Evolutionary conservation across 345 rosid genomes (phyloP), one percentile per base, ranked within the genome.

Genomic region (Boechera retrofracta): DNA sequence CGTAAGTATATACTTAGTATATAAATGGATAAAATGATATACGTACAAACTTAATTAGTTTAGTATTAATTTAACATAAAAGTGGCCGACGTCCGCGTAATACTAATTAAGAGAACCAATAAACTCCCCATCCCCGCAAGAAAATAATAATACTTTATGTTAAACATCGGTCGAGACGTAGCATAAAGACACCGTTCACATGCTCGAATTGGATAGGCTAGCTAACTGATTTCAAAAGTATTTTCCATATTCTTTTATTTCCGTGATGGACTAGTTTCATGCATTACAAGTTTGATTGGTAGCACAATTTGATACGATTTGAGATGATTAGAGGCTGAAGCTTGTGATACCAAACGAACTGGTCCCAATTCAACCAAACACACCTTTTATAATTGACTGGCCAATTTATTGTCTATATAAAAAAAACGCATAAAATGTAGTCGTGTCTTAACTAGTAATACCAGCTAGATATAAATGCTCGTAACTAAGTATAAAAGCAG

Each of bases 61-160:
- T 36, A 38, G 0, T 38, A 59, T 5, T 69, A 41, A 5, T 28
- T 11, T 31, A 70, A 57, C 29, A 8, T 32, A 1, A 47, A 47
- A 59, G 67, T 59, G 47, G 48, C 52, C 5, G 26, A 68, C 28
- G 45, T 59, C 68, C 74, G 56, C 69, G 67, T 67, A 51, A 38
- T 38, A 59, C 36, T 44, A 28, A 28, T 28, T 28, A 21, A 47
- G 41, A 66, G 48, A 36, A 48, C 41, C 65, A 13, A 41, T 53
- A 12, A 62, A 38, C 10, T 41, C 15, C 11, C 2, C n/a, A 29
- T 10, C 24, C 21, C 33, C 18, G 3, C 7, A 39, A 56, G n/a
- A n/a, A 12, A 18, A 7, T 15, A 26, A 29, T 36, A 26, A 29
- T 36, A 41, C 5, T 21, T 21, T 67, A 52, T 52, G 60, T 35